These are phyloP conservation scores for Lactuca saligna DNA, from an alignment of 129 eudicot species.

Conservation along the genomic window DNA sequence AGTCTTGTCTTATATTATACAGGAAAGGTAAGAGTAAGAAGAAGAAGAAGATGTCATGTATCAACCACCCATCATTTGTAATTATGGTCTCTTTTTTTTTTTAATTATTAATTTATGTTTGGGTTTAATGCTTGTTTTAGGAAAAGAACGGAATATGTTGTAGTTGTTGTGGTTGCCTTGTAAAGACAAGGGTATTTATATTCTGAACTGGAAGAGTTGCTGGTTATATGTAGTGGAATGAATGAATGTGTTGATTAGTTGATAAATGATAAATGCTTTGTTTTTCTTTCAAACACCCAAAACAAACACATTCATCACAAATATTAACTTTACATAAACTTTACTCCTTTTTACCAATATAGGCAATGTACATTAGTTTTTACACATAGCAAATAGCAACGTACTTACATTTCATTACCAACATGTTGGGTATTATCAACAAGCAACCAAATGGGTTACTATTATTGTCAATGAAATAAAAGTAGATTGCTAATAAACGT, in stretches of 20 bases:
- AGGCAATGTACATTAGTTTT: too few species aligned
- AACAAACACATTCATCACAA: not conserved
- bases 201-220: not conserved
- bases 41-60: conserved; percentile 15
- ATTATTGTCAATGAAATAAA: too few species aligned
- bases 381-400: too few species aligned
- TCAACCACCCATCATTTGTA: conserved; percentile 31
- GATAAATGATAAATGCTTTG: not conserved
- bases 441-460: too few species aligned
- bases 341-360: not conserved
- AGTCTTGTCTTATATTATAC: too few species aligned
- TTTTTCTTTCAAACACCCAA: not conserved
- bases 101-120: not conserved
- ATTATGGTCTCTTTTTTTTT: conserved; percentile 15
- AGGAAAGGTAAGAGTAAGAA: conserved; percentile 17
- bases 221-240: not conserved
- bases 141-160: not conserved
- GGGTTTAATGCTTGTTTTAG: conserved; percentile 9
- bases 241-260: not conserved
- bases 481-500: too few species aligned
- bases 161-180: conserved; percentile 9
- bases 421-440: too few species aligned
- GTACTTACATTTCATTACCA: too few species aligned
- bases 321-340: too few species aligned
- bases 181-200: conserved; percentile 17